phyloP scores from a whole-genome alignment of 2,329 filamentous ascomycete species.

The Stemphylium lycopersici region DNA sequence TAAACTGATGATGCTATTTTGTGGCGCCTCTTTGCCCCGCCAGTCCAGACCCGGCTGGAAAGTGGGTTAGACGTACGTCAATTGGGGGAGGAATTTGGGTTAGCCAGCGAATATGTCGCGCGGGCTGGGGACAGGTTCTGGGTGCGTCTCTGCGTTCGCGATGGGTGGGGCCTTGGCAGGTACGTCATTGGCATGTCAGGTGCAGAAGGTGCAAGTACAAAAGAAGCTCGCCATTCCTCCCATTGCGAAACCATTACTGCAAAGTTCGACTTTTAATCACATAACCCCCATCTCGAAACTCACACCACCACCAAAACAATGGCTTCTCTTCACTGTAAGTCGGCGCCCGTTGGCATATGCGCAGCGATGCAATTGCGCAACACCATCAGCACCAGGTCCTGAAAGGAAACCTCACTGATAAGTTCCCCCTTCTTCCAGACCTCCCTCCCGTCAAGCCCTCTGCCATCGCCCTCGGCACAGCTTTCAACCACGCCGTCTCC shows the following conservation, averaged over 20 bases:
- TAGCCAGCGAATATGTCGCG: too few species aligned
- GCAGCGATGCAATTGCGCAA: not conserved
- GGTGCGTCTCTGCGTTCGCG: conserved; percentile 10
- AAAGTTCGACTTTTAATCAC: conserved; percentile 14
- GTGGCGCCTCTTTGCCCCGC: not conserved
- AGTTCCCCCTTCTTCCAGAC: conserved; percentile 53
- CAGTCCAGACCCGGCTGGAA: conserved; percentile 24
- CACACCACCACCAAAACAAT: conserved; percentile 52
- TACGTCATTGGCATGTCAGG: conserved; percentile 43
- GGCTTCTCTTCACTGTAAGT: conserved; percentile 66
- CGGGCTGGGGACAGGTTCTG: conserved; percentile 27
- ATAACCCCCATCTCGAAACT: conserved; percentile 8
- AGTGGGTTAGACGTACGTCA: conserved; percentile 17
- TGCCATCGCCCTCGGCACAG: conserved; percentile 91
- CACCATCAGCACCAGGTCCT: not conserved
- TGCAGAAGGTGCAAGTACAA: conserved; percentile 38
- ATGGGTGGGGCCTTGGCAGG: conserved; percentile 19
- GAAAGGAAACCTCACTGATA: not conserved
- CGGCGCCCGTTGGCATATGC: not conserved
- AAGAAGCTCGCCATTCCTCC: conserved; percentile 37
- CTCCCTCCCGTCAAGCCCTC: conserved; percentile 92
- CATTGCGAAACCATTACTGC: conserved; percentile 19
- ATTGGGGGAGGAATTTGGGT: conserved; percentile 9
- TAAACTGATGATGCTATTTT: not conserved
- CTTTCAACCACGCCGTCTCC: conserved; percentile 93